phyloP scores from a whole-genome alignment of 768 basidiomycete species.

The Leccinum obscurum region DNA sequence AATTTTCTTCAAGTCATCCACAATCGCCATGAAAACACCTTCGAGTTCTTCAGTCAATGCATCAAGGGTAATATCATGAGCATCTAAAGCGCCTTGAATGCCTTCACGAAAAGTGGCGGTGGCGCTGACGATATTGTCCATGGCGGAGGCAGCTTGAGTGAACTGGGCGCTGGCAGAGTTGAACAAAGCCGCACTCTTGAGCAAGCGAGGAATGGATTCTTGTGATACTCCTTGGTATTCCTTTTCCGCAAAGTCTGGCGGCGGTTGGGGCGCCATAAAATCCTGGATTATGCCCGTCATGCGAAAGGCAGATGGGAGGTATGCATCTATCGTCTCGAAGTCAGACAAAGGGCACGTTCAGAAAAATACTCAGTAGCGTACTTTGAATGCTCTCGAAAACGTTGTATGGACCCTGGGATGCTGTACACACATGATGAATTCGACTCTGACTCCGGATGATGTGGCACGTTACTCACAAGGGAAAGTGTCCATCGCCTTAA shows the following conservation, averaged over 20 bases:
- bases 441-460: background rate
- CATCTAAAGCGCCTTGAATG: constrained; percentile 11
- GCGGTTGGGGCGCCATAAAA: background rate
- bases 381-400: constrained; percentile 6
- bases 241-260: constrained; percentile 17
- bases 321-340: background rate
- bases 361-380: background rate
- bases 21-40: constrained; percentile 5
- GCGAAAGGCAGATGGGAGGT: background rate
- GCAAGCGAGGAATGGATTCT: constrained; percentile 7
- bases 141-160: constrained; percentile 1
- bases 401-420: background rate
- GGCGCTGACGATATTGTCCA: constrained; percentile 12
- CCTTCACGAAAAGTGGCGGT: constrained; percentile 14
- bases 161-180: constrained; percentile 5
- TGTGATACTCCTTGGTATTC: constrained; percentile 3
- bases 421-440: background rate
- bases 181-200: constrained; percentile 3
- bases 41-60: constrained; percentile 13
- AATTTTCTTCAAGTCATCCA: constrained; percentile 3
- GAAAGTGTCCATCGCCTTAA: background rate
- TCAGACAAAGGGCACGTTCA: background rate
- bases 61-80: constrained; percentile 7
- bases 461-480: background rate
- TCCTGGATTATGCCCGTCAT: background rate